phyloP scores from a whole-genome alignment of 129 eudicot genomes.

The Saussurea involucrata region DNA sequence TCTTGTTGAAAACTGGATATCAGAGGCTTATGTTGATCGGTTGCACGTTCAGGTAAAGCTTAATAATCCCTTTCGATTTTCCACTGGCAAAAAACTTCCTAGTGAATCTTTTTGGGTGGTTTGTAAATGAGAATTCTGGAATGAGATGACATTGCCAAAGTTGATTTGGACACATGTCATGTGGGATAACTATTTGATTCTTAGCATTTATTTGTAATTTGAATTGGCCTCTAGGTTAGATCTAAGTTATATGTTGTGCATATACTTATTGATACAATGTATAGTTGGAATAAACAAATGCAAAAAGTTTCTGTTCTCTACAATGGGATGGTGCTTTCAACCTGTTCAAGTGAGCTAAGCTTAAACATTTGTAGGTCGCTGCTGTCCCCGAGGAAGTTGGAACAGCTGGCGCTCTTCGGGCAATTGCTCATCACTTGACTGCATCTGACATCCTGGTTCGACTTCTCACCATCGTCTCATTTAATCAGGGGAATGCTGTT shows the following conservation, averaged over 20 bases:
- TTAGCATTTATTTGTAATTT: not conserved
- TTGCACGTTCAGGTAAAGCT: constrained; percentile 67
- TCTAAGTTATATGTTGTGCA: not conserved
- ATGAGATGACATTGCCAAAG: not conserved
- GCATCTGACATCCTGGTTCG: constrained; percentile 88
- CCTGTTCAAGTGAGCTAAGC: not conserved
- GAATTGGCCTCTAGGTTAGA: not conserved
- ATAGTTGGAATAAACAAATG: not conserved
- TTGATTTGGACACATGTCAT: not conserved
- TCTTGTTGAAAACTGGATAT: constrained; percentile 72
- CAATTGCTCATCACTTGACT: constrained; percentile 74
- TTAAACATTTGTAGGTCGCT: constrained; percentile 59
- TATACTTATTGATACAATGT: not conserved
- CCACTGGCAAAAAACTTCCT: not conserved
- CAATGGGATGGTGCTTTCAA: not conserved
- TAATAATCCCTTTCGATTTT: not conserved
- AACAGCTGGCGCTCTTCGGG: constrained; percentile 90
- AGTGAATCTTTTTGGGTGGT: not conserved
- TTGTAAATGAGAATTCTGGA: not conserved
- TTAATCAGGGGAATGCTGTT: not conserved
- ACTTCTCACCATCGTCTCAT: constrained; percentile 3
- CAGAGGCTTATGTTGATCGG: constrained; percentile 75
- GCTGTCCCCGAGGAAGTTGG: constrained; percentile 96
- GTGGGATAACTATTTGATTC: not conserved
- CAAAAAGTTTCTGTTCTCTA: not conserved